A percentile compares a stretch with the other conserved stretches of the same genome.
phyloP scores from a whole-genome alignment of 257 asterid species.

The Primulina huaijiensis region DNA sequence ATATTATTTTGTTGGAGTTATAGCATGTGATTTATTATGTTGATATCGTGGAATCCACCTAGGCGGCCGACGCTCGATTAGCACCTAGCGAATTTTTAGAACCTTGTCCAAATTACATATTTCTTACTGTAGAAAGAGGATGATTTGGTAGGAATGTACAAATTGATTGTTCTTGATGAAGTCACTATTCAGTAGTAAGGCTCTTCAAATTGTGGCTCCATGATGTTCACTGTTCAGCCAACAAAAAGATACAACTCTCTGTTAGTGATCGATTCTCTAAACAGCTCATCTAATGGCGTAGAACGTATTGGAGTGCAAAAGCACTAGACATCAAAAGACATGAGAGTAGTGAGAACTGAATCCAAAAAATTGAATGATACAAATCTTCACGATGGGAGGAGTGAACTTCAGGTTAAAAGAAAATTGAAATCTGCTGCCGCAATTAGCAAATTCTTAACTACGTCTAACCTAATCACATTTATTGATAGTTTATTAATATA shows the following conservation, averaged over 20 bases:
- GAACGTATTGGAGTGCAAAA: not conserved
- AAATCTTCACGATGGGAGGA: too few species aligned
- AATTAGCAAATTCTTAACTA: not conserved
- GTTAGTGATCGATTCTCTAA: too few species aligned
- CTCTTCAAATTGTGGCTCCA: not conserved
- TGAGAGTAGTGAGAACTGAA: not conserved
- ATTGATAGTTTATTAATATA: not conserved
- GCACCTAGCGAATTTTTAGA: too few species aligned
- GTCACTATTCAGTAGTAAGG: not conserved
- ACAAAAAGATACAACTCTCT: not conserved
- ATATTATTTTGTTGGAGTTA: too few species aligned
- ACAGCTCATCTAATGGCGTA: not conserved
- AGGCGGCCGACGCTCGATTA: too few species aligned
- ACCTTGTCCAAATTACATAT: too few species aligned
- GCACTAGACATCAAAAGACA: not conserved
- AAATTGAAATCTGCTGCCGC: not conserved
- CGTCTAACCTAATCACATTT: not conserved
- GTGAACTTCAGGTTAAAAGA: not conserved
- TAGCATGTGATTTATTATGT: too few species aligned
- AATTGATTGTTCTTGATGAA: not conserved
- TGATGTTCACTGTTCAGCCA: not conserved
- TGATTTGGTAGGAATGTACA: not conserved
- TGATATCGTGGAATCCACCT: too few species aligned
- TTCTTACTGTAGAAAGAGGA: too few species aligned
- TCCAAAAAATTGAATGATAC: not conserved